These are phyloP conservation scores for Cladorrhinum samala DNA, from an alignment of 495 filamentous ascomycete species.

Conservation along the genomic window DNA sequence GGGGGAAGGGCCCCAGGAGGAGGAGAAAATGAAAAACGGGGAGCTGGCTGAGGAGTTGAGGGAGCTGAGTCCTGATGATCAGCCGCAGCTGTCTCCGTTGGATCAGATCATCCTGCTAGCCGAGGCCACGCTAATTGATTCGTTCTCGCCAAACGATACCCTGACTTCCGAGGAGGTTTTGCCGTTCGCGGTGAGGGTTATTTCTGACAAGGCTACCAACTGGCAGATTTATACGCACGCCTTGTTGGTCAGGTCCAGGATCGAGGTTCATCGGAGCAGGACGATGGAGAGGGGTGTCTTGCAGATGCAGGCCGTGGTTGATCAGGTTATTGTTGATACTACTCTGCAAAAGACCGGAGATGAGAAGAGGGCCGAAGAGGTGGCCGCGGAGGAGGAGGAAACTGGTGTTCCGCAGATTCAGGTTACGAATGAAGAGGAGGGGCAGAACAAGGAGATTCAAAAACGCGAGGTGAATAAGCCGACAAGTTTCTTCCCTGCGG, in stretches of 20 bases:
- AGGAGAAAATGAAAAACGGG: conserved; percentile 33
- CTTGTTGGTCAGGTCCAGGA: conserved; percentile 76
- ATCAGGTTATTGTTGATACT: conserved; percentile 91
- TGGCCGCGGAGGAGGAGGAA: conserved; percentile 16
- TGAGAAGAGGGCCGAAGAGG: conserved; percentile 7
- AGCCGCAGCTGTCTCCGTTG: conserved; percentile 74
- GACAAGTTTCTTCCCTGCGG: conserved; percentile 76
- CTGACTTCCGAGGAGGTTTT: conserved; percentile 88
- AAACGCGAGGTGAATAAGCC: too few species aligned
- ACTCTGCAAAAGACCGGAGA: conserved; percentile 29
- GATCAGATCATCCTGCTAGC: conserved; percentile 80
- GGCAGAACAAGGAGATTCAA: not conserved
- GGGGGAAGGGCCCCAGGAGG: conserved; percentile 26
- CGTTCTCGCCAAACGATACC: conserved; percentile 68
- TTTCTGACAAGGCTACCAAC: conserved; percentile 84
- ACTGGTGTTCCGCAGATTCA: conserved; percentile 33
- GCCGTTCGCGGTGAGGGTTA: conserved; percentile 82
- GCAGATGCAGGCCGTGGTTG: conserved; percentile 92
- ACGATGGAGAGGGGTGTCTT: conserved; percentile 85
- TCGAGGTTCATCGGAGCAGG: conserved; percentile 77
- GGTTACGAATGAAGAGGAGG: conserved; percentile 25
- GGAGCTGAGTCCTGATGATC: conserved; percentile 64
- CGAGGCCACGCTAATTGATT: conserved; percentile 84
- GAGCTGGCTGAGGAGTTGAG: conserved; percentile 56
- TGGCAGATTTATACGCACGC: conserved; percentile 98